Evolutionary conservation across 2,329 filamentous ascomycete genomes (phyloP), one percentile per base, ranked within the genome.

Genomic region (Calonectria naviculata): DNA sequence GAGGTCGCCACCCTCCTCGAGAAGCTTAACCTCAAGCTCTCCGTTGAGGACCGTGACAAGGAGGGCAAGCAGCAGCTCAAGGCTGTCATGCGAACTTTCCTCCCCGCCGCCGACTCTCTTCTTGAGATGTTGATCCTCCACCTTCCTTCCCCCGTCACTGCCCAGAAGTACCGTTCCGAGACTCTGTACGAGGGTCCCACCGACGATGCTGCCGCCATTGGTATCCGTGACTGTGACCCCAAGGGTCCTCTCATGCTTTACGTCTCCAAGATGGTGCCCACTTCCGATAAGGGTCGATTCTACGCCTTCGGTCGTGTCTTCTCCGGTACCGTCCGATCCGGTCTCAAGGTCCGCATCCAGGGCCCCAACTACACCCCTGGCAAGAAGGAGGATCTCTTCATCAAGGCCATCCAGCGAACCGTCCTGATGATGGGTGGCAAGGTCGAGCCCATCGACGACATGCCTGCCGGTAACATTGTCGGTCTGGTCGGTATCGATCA

Each of bases 261-360:
- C 94, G 95, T 99, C 86, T 99, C 97, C 87, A 99, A 99, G 95
- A 99, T 99, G 97, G 97, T 99, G 84, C 97, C 97, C 83, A 99
- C 97, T 80, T 97, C 95, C 82, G 97, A 99, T 85, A 98, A 98
- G 93, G 97, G 97, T 88, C 96, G 97, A 89, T 99, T 99, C 95
- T 99, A 98, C 90, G 97, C 97, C 86, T 99, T 99, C 89, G 97
- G 97, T 89, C 97, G 97, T 97, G 97, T 99, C 89, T 99, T 98
- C 92, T 90, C 97, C 81, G 97, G 97, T 94, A 98, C 95, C 85
- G 97, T 98, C 89, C 91, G 91, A 83, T 98, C 97, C 80, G 97
- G 97, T 89, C 90, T 98, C 82, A 98, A 98, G 93, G 97, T 99
- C 92, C 97, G 97, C 87, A 99, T 99, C 86, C 97, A 99, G 91